A percentile compares a stretch with the other conserved stretches of the same genome.
Conservation (phyloP, 2,329 filamentous ascomycete genomes). For the Clonostachys rosea region DNA sequence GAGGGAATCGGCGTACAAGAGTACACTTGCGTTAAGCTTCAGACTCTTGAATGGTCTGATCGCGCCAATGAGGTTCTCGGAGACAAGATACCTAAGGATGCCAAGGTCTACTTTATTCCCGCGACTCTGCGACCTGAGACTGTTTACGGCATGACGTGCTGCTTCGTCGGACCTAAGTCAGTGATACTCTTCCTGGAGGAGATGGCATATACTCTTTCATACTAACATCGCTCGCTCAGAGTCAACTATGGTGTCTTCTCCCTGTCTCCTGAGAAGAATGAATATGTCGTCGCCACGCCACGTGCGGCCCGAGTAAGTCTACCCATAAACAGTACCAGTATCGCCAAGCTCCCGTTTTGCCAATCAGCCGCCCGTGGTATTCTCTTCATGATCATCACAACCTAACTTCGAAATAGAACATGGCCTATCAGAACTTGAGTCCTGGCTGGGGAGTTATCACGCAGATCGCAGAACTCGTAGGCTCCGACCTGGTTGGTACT, state of each 20-base stretch:
- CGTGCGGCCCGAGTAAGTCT: conserved; percentile 53
- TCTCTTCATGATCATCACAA: background rate
- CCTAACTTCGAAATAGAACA: conserved; percentile 49
- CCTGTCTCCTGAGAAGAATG: conserved; percentile 63
- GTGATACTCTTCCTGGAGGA: background rate
- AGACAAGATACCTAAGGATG: conserved; percentile 72
- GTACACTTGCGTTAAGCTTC: conserved; percentile 88
- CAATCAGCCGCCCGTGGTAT: too few relatives aligned
- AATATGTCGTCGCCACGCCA: conserved; percentile 83
- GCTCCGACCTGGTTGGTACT: conserved; percentile 82
- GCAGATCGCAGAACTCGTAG: conserved; percentile 69
- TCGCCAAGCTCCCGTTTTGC: too few relatives aligned
- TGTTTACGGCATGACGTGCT: conserved; percentile 97
- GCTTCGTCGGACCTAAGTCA: conserved; percentile 80
- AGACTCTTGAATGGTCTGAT: conserved; percentile 84
- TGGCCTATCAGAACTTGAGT: conserved; percentile 91
- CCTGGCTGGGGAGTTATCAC: conserved; percentile 70
- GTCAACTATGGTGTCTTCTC: conserved; percentile 81
- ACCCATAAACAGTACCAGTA: too few relatives aligned
- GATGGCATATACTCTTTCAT: background rate
- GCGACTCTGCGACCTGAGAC: conserved; percentile 94
- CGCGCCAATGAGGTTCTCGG: conserved; percentile 67
- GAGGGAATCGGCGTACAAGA: conserved; percentile 70
- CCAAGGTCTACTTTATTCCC: conserved; percentile 83
- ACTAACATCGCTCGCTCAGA: background rate